Evolutionary conservation across 2,329 filamentous ascomycete species (phyloP).

Genomic region (Colletotrichum lini): DNA sequence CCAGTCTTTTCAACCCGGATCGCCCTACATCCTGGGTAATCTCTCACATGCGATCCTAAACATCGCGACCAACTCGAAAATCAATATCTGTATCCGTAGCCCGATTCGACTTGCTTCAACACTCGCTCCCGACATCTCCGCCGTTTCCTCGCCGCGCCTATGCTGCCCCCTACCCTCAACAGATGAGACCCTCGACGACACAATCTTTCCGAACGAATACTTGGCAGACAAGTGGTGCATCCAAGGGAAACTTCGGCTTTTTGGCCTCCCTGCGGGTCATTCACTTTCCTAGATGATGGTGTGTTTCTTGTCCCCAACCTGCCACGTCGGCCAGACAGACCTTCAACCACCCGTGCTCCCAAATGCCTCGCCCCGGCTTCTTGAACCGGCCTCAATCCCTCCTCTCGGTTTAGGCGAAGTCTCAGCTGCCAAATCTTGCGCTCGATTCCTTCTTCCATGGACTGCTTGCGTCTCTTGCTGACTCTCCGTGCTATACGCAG

Average conservation of each 20-base stretch:
- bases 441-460: not conserved
- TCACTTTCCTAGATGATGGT: constrained; percentile 65
- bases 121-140: constrained; percentile 1
- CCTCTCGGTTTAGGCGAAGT: not conserved
- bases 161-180: constrained; percentile 32
- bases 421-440: constrained; percentile 16
- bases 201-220: constrained; percentile 37
- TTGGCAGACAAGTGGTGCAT: constrained; percentile 38
- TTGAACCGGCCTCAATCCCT: not conserved
- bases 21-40: constrained; percentile 23
- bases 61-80: constrained; percentile 28
- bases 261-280: constrained; percentile 55
- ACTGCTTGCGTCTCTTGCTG: constrained; percentile 39
- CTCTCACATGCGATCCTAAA: constrained; percentile 30
- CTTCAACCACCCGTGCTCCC: not conserved
- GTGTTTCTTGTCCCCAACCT: constrained; percentile 49
- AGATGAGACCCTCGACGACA: constrained; percentile 40
- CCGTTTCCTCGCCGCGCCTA: constrained; percentile 34
- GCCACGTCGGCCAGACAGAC: constrained; percentile 2
- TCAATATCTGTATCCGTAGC: constrained; percentile 30
- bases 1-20: constrained; percentile 33
- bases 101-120: constrained; percentile 7
- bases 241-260: constrained; percentile 50
- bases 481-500: constrained; percentile 53
- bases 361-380: not conserved